Conservation (phyloP, 1,284 basidiomycete genomes). For the Quambalaria eucalypti region DNA sequence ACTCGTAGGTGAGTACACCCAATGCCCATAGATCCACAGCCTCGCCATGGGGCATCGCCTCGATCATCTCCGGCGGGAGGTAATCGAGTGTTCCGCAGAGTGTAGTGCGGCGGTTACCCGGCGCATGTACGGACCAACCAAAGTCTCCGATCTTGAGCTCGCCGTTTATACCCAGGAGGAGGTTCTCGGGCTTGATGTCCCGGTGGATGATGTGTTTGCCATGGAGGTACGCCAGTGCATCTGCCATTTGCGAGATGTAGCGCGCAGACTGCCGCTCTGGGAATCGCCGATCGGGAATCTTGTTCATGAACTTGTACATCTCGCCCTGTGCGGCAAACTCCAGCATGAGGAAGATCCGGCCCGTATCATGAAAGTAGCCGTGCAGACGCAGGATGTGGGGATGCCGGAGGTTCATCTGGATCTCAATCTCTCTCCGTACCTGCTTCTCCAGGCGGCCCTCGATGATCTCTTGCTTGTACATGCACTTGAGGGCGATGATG, state of each 20-base stretch:
- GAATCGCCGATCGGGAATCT: slow-evolving; percentile 61
- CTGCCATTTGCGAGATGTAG: slow-evolving; percentile 97
- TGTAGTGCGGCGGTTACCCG: slow-evolving; percentile 75
- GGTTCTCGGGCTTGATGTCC: slow-evolving; percentile 97
- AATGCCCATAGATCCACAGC: slow-evolving; percentile 94
- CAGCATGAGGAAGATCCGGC: slow-evolving; percentile 94
- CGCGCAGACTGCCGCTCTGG: slow-evolving; percentile 71
- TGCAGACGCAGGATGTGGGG: slow-evolving; percentile 88
- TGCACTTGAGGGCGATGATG: slow-evolving; percentile 91
- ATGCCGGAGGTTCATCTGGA: slow-evolving; percentile 90
- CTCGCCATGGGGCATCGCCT: slow-evolving; percentile 55
- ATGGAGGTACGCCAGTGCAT: slow-evolving; percentile 86
- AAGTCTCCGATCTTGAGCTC: slow-evolving; percentile 98
- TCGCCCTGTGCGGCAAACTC: slow-evolving; percentile 94
- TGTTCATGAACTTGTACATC: slow-evolving; percentile 86
- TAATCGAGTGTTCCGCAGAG: slow-evolving; percentile 95
- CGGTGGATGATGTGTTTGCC: slow-evolving; percentile 95
- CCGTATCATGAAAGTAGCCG: slow-evolving; percentile 94
- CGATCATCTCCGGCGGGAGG: slow-evolving; percentile 96
- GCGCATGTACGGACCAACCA: slow-evolving; percentile 97
- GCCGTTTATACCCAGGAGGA: slow-evolving; percentile 86
- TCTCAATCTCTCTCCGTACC: slow-evolving; percentile 92
- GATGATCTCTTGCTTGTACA: slow-evolving; percentile 93
- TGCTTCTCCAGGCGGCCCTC: slow-evolving; percentile 66
- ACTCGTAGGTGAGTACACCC: slow-evolving; percentile 91